Conservation (phyloP, 768 basidiomycete species). For the Amanita phalloides region DNA sequence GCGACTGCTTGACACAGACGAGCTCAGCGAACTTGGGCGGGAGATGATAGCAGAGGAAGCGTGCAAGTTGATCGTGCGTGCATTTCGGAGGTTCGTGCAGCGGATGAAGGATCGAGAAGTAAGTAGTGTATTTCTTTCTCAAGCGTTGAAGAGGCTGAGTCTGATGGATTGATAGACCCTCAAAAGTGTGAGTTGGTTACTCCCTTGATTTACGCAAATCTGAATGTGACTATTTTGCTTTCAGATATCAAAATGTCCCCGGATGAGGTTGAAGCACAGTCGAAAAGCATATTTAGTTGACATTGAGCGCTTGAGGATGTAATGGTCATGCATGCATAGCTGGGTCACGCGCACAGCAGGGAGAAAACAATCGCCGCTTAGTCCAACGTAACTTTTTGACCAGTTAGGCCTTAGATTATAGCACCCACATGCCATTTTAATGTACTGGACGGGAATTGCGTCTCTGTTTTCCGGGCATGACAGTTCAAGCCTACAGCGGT, state of each 20-base stretch:
- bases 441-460: too few species aligned
- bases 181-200: slow-evolving; percentile 46
- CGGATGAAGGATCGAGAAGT: slow-evolving; percentile 80
- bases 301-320: too few species aligned
- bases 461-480: too few species aligned
- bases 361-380: too few species aligned
- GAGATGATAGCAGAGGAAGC: slow-evolving; percentile 60
- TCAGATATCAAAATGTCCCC: slow-evolving; percentile 71
- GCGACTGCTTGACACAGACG: slow-evolving; percentile 61
- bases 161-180: slow-evolving; percentile 35
- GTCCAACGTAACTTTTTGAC: too few species aligned
- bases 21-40: slow-evolving; percentile 30
- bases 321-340: too few species aligned
- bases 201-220: not conserved
- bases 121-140: slow-evolving; percentile 13
- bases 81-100: slow-evolving; percentile 62
- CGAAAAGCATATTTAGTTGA: slow-evolving; percentile 48
- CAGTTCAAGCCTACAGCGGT: too few species aligned
- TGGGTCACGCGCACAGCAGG: too few species aligned
- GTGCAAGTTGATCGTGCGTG: slow-evolving; percentile 66
- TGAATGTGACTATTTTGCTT: not conserved
- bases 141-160: slow-evolving; percentile 2
- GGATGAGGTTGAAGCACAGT: slow-evolving; percentile 64
- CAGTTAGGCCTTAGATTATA: too few species aligned
- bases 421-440: too few species aligned